Conservation (phyloP, 768 basidiomycete genomes). For the Boletus pseudo-olivaceus region DNA sequence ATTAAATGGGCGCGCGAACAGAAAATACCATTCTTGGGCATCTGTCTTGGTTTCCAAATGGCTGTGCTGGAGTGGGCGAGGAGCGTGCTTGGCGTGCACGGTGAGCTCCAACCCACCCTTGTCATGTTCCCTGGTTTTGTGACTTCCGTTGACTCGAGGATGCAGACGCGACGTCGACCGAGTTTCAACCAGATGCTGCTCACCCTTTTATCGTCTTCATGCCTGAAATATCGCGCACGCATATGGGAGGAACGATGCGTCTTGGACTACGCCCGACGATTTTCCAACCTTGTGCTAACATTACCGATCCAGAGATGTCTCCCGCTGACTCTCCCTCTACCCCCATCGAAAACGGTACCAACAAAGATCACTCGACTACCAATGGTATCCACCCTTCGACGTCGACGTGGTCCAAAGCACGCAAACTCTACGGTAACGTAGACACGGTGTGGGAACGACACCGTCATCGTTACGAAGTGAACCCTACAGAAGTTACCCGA, state of each 20-base stretch:
- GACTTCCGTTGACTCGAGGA: conserved; percentile 8
- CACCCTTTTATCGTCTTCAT: conserved; percentile 90
- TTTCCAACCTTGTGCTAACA: conserved; percentile 51
- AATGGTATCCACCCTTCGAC: conserved; percentile 33
- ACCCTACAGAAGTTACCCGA: conserved; percentile 77
- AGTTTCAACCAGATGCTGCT: conserved; percentile 62
- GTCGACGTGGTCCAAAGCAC: conserved; percentile 65
- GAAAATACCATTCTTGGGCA: conserved; percentile 91
- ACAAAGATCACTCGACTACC: not conserved
- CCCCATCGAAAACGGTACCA: conserved; percentile 3
- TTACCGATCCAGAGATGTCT: conserved; percentile 12
- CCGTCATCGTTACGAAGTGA: conserved; percentile 94
- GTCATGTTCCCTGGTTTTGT: not conserved
- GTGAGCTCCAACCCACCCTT: conserved; percentile 36
- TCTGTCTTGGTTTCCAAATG: conserved; percentile 97
- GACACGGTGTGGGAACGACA: conserved; percentile 93
- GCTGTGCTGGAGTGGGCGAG: conserved; percentile 95
- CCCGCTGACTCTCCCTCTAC: conserved; percentile 8
- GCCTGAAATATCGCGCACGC: conserved; percentile 97
- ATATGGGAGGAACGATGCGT: conserved; percentile 99
- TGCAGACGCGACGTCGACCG: conserved; percentile 79
- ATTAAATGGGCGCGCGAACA: conserved; percentile 96
- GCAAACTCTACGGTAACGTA: conserved; percentile 80
- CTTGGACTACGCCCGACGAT: conserved; percentile 96
- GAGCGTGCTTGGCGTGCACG: conserved; percentile 67